phyloP scores from a whole-genome alignment of 768 basidiomycete species.

The Atractiella rhizophila region DNA sequence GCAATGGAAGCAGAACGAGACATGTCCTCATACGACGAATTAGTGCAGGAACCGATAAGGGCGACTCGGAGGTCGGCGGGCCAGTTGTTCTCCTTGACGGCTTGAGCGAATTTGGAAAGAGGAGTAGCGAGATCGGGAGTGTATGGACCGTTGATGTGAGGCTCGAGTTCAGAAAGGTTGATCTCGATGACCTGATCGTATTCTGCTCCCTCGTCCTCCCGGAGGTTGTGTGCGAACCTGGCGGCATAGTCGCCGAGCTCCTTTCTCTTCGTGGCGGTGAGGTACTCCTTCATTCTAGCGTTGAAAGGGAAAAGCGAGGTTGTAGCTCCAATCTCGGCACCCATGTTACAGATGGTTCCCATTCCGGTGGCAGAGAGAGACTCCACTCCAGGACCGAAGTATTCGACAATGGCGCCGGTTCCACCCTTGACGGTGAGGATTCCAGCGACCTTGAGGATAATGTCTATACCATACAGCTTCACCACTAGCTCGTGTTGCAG shows the following conservation, averaged over 20 bases:
- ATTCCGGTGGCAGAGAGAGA: conserved; percentile 93
- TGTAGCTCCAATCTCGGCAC: conserved; percentile 96
- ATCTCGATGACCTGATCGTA: conserved; percentile 89
- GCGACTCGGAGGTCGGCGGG: conserved; percentile 89
- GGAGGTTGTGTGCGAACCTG: conserved; percentile 66
- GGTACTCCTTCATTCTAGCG: conserved; percentile 69
- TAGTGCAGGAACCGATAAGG: conserved; percentile 97
- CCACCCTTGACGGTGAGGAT: conserved; percentile 98
- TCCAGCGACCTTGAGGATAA: conserved; percentile 90
- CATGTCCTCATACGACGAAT: conserved; percentile 99
- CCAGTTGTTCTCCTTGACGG: conserved; percentile 86
- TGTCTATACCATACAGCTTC: conserved; percentile 29
- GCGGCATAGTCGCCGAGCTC: conserved; percentile 73
- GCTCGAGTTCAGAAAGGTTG: conserved; percentile 89
- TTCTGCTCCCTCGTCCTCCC: conserved; percentile 62
- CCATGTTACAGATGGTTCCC: conserved; percentile 99
- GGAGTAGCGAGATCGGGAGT: conserved; percentile 99
- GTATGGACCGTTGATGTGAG: conserved; percentile 98
- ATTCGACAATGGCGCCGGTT: conserved; percentile 95
- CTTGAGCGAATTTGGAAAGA: conserved; percentile 75
- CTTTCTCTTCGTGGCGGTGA: conserved; percentile 73
- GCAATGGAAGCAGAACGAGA: conserved; percentile 87
- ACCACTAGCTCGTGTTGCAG: neutral
- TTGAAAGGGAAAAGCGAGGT: conserved; percentile 99
- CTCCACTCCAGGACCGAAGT: conserved; percentile 78